Conservation (phyloP, 2,329 filamentous ascomycete species). For the Talaromyces sp. region DNA sequence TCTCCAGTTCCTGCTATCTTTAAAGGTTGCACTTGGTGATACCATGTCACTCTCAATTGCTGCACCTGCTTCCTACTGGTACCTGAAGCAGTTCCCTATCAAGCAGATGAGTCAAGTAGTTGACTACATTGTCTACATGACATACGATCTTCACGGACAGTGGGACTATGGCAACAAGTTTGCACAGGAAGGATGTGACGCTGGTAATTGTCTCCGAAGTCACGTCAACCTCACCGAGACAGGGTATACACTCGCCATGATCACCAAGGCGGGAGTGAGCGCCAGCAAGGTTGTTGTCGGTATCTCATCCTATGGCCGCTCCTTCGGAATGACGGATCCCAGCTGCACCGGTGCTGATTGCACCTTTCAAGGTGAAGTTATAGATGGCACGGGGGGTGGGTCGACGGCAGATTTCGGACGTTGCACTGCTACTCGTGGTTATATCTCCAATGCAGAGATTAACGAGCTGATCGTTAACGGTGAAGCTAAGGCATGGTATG, state of each 20-base stretch:
- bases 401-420: conserved; percentile 25
- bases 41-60: not conserved
- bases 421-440: conserved; percentile 43
- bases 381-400: conserved; percentile 7
- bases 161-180: conserved; percentile 29
- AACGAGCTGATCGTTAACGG: conserved; percentile 21
- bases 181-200: not conserved
- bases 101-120: conserved; percentile 26
- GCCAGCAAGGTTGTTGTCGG: conserved; percentile 33
- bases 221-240: conserved; percentile 14
- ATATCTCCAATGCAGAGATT: conserved; percentile 45
- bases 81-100: conserved; percentile 31
- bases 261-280: conserved; percentile 13
- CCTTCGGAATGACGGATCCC: conserved; percentile 34
- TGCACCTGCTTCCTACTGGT: conserved; percentile 27
- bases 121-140: conserved; percentile 40
- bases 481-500: not conserved
- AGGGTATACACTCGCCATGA: conserved; percentile 8
- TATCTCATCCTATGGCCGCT: conserved; percentile 38
- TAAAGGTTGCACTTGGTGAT: not conserved
- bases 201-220: conserved; percentile 5
- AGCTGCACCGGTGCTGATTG: conserved; percentile 36
- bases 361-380: conserved; percentile 23
- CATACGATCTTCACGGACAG: conserved; percentile 36
- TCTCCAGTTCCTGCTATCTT: not conserved